Evolutionary conservation across 371 early-diverging fungal species (phyloP).

Genomic region (Mortierella sp.): DNA sequence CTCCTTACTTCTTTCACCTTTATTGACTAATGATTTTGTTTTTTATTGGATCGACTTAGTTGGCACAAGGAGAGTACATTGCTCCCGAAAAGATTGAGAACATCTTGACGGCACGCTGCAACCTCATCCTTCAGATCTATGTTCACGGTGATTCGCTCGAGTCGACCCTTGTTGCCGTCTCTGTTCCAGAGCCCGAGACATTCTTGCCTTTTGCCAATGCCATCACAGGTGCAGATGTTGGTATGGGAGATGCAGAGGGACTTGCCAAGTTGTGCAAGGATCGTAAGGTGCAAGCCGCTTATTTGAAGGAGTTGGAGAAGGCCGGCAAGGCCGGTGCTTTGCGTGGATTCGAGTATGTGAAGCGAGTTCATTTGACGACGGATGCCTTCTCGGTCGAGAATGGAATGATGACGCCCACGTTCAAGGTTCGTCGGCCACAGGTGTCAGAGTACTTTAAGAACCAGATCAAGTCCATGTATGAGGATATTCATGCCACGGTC

Average conservation of each 20-base stretch:
- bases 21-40: background rate
- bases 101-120: slow-evolving; percentile 53
- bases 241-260: slow-evolving; percentile 52
- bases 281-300: slow-evolving; percentile 56
- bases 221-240: slow-evolving; percentile 23
- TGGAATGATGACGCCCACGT: slow-evolving; percentile 69
- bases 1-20: too few relatives aligned
- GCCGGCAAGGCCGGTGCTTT: slow-evolving; percentile 50
- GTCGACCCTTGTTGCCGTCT: slow-evolving; percentile 81
- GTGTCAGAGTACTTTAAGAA: slow-evolving; percentile 72
- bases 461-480: slow-evolving; percentile 69
- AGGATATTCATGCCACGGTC: slow-evolving; percentile 39
- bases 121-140: slow-evolving; percentile 68
- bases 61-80: slow-evolving; percentile 95
- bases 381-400: slow-evolving; percentile 69
- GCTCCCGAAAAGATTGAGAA: slow-evolving; percentile 92
- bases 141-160: slow-evolving; percentile 92
- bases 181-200: slow-evolving; percentile 82
- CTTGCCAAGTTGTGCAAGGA: slow-evolving; percentile 66
- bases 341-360: slow-evolving; percentile 62
- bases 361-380: slow-evolving; percentile 61
- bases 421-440: slow-evolving; percentile 83
- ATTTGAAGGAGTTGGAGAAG: slow-evolving; percentile 40
- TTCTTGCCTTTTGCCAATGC: slow-evolving; percentile 58
- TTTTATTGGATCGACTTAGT: slow-evolving; percentile 8